phyloP scores from a whole-genome alignment of 2,329 filamentous ascomycete species.

The Bipolaris oryzae region DNA sequence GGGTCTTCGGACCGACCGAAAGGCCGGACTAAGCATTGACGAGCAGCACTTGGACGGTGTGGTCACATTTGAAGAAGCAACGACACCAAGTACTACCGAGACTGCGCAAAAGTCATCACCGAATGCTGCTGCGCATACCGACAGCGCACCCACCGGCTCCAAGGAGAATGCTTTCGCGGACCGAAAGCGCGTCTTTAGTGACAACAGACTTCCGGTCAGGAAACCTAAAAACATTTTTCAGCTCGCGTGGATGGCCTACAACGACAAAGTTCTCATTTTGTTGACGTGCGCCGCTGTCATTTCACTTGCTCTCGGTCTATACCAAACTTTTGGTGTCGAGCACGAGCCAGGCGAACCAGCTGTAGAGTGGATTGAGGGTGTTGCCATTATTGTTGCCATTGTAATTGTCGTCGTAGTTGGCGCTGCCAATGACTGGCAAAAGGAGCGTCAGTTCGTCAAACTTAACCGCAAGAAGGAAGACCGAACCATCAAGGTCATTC shows the following conservation, averaged over 20 bases:
- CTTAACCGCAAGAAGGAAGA: constrained; percentile 81
- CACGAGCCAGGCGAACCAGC: constrained; percentile 60
- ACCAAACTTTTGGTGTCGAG: constrained; percentile 68
- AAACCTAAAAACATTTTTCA: constrained; percentile 73
- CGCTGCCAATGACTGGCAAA: constrained; percentile 82
- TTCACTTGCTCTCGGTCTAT: constrained; percentile 75
- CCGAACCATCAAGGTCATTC: constrained; percentile 73
- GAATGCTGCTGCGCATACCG: constrained; percentile 17
- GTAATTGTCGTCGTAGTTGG: constrained; percentile 76
- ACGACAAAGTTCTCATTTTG: constrained; percentile 72
- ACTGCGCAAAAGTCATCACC: constrained; percentile 26
- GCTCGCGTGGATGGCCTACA: constrained; percentile 81
- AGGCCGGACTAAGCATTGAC: constrained; percentile 71
- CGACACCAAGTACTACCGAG: constrained; percentile 31
- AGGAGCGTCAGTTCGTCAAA: constrained; percentile 80
- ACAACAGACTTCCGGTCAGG: constrained; percentile 72
- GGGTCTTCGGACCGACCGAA: constrained; percentile 70
- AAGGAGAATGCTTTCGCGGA: constrained; percentile 58
- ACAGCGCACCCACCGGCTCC: constrained; percentile 33
- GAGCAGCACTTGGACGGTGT: constrained; percentile 68
- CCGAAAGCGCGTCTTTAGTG: constrained; percentile 71
- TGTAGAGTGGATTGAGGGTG: constrained; percentile 82
- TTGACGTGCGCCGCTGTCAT: constrained; percentile 68
- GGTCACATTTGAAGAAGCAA: constrained; percentile 71
- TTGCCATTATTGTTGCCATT: constrained; percentile 79